Conservation (phyloP, 2,329 filamentous ascomycete species). For the Monosporascus cannonballus region DNA sequence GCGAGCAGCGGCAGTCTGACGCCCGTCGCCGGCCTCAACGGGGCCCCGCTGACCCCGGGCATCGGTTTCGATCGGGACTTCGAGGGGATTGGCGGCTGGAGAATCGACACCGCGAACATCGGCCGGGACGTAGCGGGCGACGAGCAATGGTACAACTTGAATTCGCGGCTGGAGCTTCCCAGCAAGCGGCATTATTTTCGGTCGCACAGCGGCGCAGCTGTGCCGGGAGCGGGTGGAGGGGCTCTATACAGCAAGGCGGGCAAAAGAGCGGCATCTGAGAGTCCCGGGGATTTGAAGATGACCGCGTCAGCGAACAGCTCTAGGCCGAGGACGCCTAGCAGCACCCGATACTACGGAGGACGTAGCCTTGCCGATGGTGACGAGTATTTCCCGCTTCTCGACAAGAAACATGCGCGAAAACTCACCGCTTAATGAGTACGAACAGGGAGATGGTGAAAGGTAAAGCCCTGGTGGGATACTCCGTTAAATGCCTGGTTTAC, state of each 20-base stretch:
- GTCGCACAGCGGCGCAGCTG: slow-evolving; percentile 22
- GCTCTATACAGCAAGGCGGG: slow-evolving; percentile 13
- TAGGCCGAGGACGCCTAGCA: slow-evolving; percentile 41
- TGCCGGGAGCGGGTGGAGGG: slow-evolving; percentile 11
- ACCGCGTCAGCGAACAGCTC: slow-evolving; percentile 40
- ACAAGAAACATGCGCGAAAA: slow-evolving; percentile 11
- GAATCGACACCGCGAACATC: slow-evolving; percentile 27
- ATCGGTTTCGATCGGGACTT: slow-evolving; percentile 50
- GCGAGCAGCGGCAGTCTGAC: slow-evolving; percentile 17
- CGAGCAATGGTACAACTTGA: slow-evolving; percentile 26
- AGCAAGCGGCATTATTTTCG: slow-evolving; percentile 23
- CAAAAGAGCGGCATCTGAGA: slow-evolving; percentile 17
- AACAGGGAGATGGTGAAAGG: no score
- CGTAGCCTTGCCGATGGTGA: slow-evolving; percentile 30
- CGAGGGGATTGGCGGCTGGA: slow-evolving; percentile 55
- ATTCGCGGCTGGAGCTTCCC: slow-evolving; percentile 24
- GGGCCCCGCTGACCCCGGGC: slow-evolving; percentile 38
- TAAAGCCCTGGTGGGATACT: no score
- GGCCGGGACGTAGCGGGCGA: slow-evolving; percentile 31
- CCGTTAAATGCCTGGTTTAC: no score
- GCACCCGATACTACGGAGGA: slow-evolving; percentile 14
- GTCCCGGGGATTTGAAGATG: slow-evolving; percentile 23
- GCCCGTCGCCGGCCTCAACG: slow-evolving; percentile 15
- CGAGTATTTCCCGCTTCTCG: slow-evolving; percentile 33
- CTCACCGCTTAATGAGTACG: slow-evolving; percentile 1